Percentiles rank a stretch among this genome's conserved stretches.
phyloP scores from a whole-genome alignment of 2,329 filamentous ascomycete genomes.

The Aspergillus sp. region DNA sequence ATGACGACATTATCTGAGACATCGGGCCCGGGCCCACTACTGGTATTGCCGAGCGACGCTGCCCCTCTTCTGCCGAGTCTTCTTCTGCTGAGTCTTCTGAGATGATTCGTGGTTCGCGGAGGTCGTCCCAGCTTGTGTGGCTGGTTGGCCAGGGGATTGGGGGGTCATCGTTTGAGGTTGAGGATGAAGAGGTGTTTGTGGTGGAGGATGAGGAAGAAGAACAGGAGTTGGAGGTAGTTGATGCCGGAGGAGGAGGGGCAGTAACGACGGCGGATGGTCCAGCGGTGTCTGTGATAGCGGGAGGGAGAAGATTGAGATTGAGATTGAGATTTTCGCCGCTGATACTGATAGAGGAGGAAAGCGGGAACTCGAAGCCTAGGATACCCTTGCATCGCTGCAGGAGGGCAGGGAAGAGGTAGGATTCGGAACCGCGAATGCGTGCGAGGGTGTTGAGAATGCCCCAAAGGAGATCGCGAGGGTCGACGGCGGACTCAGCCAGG shows the following conservation, averaged over 20 bases:
- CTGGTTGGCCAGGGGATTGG: neutral
- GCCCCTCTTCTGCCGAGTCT: too few species aligned
- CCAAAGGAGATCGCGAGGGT: constrained; percentile 38
- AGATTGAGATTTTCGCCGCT: neutral
- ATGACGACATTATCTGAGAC: neutral
- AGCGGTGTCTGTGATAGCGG: constrained; percentile 21
- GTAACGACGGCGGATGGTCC: constrained; percentile 6
- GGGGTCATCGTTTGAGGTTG: neutral
- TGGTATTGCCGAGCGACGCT: too few species aligned
- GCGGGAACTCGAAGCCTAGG: constrained; percentile 31
- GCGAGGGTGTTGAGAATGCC: constrained; percentile 39
- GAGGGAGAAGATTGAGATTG: neutral
- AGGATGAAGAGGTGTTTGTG: neutral
- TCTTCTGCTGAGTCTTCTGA: neutral
- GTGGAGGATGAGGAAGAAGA: neutral
- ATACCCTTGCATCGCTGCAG: constrained; percentile 32
- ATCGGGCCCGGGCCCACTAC: neutral
- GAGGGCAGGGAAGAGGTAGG: constrained; percentile 35
- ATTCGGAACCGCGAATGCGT: constrained; percentile 40
- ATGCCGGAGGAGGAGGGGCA: neutral
- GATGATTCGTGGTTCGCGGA: neutral
- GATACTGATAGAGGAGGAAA: constrained; percentile 12
- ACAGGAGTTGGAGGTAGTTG: neutral
- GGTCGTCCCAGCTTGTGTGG: neutral
- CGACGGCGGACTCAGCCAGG: constrained; percentile 31